Base-by-base conservation (phyloP, 2,329 filamentous ascomycete species). In the Penicillium crustosum region DNA sequence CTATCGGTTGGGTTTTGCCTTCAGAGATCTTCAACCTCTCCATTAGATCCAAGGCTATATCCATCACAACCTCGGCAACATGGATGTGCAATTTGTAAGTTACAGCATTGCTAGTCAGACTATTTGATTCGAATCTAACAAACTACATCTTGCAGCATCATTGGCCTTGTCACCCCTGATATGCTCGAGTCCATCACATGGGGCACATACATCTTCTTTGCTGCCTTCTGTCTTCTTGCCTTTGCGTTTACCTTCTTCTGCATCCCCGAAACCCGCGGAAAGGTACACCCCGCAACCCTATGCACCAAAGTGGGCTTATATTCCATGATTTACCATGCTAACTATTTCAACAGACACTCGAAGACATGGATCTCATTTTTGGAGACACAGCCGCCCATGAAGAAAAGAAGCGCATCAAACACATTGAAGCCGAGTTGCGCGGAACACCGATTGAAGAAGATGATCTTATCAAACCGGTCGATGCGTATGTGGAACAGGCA, bases 351-450 rank as follows among this genome's bases (percentile, higher is more conserved):
- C 38, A 74, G 63, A 84, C 78, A 6, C 76, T 86, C 13, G 83
- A 86, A 67, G 78, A 85, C 58, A 83, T 86, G 77, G 82, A 85
- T 44, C 74, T 75, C 38, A 75, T 77, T 35, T 78, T 78, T 54
- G 73, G 73, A 3, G 76, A 78, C 49, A 75, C 68, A 1, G 67
- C 66, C 17, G 73, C 72, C 1, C 68, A 76, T 29, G 69, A 76
- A 59, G 75, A 77, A 54, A 73, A 75, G 60, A 61, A 71, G 53
- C 70, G 73, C 29, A 75, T 76, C 49, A 70, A 72, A 43, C 69
- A 71, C 19, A 76, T 77, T 15, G 75, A 78, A 58, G 68, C 68
- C 6, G 67, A 75, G 38, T 57, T 77, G 31, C 69, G 71, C 8
- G 71, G 70, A 15, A 66, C 67, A 5, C 61, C 60, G 10, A 43